These are phyloP conservation scores for Actinidia arguta DNA, from an alignment of 179 eudicot genomes.

Conservation along the genomic window DNA sequence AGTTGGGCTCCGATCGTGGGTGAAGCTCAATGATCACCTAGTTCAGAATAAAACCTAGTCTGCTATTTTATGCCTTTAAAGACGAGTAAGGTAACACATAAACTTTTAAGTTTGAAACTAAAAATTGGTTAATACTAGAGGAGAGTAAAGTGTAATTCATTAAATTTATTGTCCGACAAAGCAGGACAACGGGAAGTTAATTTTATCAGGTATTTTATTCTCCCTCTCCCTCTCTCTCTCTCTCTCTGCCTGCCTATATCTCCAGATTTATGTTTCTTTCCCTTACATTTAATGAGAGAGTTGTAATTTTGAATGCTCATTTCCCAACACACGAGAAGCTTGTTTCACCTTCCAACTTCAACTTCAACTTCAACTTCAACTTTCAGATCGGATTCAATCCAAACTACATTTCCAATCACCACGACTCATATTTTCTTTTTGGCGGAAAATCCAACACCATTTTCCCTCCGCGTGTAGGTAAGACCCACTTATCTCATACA, in stretches of 20 bases:
- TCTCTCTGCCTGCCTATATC: not conserved
- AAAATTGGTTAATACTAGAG: too few relatives aligned
- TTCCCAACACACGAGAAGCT: slow-evolving; percentile 27
- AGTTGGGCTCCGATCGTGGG: too few relatives aligned
- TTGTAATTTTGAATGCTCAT: not conserved
- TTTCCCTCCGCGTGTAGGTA: not conserved
- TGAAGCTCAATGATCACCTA: too few relatives aligned
- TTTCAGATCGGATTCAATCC: slow-evolving; percentile 19
- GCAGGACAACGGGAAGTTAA: slow-evolving; percentile 11
- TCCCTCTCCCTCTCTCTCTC: not conserved
- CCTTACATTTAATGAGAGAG: slow-evolving; percentile 20
- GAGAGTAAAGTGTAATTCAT: too few relatives aligned
- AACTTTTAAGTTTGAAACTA: too few relatives aligned
- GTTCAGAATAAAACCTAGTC: too few relatives aligned
- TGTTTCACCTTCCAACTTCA: not conserved
- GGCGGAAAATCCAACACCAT: not conserved
- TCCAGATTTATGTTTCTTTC: not conserved
- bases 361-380: not conserved
- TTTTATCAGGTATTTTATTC: not conserved
- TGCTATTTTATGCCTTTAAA: too few relatives aligned
- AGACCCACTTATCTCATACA: not conserved
- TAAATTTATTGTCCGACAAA: not conserved
- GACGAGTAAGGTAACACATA: too few relatives aligned
- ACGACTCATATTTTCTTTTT: not conserved
- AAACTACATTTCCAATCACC: not conserved